A percentile compares a stretch with the other conserved stretches of the same genome.
Conservation (phyloP, 352 stramenopile species). For the Phytopythium helicoides region DNA sequence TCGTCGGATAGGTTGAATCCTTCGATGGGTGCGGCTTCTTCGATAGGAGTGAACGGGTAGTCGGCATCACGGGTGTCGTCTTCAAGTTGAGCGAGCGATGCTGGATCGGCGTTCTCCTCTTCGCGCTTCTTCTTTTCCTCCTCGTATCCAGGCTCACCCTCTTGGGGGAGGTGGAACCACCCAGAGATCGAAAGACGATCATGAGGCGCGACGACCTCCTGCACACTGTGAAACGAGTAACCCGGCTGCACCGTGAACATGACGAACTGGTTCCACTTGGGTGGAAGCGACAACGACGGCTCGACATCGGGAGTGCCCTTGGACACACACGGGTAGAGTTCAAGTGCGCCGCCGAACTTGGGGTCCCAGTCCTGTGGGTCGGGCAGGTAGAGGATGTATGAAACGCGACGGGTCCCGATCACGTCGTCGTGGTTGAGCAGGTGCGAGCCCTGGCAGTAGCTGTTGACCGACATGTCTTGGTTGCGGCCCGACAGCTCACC, state of each 20-base stretch:
- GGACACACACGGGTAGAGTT: constrained; percentile 74
- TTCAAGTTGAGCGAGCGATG: constrained; percentile 24
- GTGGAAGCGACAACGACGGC: constrained; percentile 35
- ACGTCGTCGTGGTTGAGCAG: constrained; percentile 94
- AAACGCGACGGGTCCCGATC: constrained; percentile 88
- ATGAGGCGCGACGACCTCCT: constrained; percentile 20
- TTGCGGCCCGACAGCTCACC: constrained; percentile 39
- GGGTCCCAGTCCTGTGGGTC: constrained; percentile 78
- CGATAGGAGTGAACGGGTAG: constrained; percentile 10
- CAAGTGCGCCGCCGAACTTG: constrained; percentile 81
- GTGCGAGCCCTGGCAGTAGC: constrained; percentile 88
- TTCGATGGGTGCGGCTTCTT: neutral
- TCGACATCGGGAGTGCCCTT: constrained; percentile 28
- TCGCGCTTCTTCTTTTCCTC: constrained; percentile 9
- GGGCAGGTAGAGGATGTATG: constrained; percentile 92
- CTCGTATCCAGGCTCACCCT: constrained; percentile 15
- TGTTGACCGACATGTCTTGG: constrained; percentile 91
- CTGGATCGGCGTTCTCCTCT: constrained; percentile 12
- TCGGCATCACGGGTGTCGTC: constrained; percentile 25
- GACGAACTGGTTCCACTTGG: constrained; percentile 88
- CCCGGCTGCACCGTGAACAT: constrained; percentile 89
- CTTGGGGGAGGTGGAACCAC: constrained; percentile 52
- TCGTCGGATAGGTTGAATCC: constrained; percentile 29
- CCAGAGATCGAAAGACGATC: constrained; percentile 86
- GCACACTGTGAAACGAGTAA: constrained; percentile 89